Conservation (phyloP, 768 basidiomycete species). For the Xerocomus spinulosus region DNA sequence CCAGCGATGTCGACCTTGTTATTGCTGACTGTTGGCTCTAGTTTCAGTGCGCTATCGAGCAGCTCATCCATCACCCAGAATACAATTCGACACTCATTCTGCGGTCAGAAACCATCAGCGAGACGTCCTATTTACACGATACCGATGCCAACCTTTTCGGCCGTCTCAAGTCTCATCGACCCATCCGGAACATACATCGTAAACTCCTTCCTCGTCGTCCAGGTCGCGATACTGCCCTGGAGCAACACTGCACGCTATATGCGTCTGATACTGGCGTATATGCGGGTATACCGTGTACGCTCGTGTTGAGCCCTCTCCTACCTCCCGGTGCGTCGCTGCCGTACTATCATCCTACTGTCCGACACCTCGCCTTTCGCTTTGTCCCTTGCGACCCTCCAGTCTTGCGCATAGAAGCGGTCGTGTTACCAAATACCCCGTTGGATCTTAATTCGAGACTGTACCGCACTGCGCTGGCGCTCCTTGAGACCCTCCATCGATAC, state of each 20-base stretch:
- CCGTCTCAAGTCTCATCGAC: constrained; percentile 34
- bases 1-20: not conserved
- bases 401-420: constrained; percentile 20
- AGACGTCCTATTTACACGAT: constrained; percentile 32
- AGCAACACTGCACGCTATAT: constrained; percentile 79
- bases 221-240: constrained; percentile 63
- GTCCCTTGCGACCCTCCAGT: constrained; percentile 31
- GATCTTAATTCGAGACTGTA: constrained; percentile 64
- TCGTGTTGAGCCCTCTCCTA: constrained; percentile 61
- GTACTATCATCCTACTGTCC: constrained; percentile 86
- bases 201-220: constrained; percentile 75
- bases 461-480: constrained; percentile 73
- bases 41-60: constrained; percentile 71
- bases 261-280: constrained; percentile 21
- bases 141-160: constrained; percentile 11
- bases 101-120: constrained; percentile 64
- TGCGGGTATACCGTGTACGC: constrained; percentile 29
- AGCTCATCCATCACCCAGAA: constrained; percentile 84
- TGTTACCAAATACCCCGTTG: constrained; percentile 42
- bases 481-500: constrained; percentile 83
- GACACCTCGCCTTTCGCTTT: constrained; percentile 79
- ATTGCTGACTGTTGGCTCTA: constrained; percentile 24
- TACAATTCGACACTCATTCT: constrained; percentile 90
- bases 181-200: constrained; percentile 56
- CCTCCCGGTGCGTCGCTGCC: constrained; percentile 51